Evolutionary conservation across 371 early-diverging fungal species (phyloP).

Genomic region (Mucor saturninus): DNA sequence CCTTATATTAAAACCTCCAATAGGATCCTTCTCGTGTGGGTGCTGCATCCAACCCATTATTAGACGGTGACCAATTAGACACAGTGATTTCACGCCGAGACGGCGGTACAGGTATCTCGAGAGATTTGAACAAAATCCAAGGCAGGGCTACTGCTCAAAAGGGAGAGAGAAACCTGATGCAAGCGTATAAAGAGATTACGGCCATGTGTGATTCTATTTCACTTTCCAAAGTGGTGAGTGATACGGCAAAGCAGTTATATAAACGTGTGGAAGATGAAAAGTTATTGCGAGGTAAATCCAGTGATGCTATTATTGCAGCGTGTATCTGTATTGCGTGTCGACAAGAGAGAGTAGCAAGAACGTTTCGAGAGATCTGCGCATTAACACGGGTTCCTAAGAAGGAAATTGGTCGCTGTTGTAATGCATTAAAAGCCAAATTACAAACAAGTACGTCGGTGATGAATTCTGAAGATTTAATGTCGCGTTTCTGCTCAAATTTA

Average conservation of each 20-base stretch:
- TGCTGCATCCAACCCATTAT: slow-evolving; percentile 88
- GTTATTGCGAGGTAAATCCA: slow-evolving; percentile 85
- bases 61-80: slow-evolving; percentile 87
- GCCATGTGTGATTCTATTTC: slow-evolving; percentile 91
- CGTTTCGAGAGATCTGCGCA: slow-evolving; percentile 97
- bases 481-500: slow-evolving; percentile 85
- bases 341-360: slow-evolving; percentile 88
- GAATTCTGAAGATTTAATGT: slow-evolving; percentile 78
- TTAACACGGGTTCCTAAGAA: slow-evolving; percentile 92
- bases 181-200: slow-evolving; percentile 91
- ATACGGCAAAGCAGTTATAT: slow-evolving; percentile 95
- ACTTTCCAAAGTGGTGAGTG: slow-evolving; percentile 83
- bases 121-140: slow-evolving; percentile 76
- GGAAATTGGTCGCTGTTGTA: slow-evolving; percentile 89
- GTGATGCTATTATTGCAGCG: slow-evolving; percentile 92
- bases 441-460: slow-evolving; percentile 68
- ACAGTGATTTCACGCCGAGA: slow-evolving; percentile 87
- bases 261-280: slow-evolving; percentile 90
- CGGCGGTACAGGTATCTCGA: slow-evolving; percentile 76
- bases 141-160: slow-evolving; percentile 71
- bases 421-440: slow-evolving; percentile 71
- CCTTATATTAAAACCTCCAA: too few species aligned
- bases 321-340: slow-evolving; percentile 97
- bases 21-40: slow-evolving; percentile 99
- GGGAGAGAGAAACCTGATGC: slow-evolving; percentile 81